Conservation (phyloP, 306 rosid species). For the Biancaea sappan region DNA sequence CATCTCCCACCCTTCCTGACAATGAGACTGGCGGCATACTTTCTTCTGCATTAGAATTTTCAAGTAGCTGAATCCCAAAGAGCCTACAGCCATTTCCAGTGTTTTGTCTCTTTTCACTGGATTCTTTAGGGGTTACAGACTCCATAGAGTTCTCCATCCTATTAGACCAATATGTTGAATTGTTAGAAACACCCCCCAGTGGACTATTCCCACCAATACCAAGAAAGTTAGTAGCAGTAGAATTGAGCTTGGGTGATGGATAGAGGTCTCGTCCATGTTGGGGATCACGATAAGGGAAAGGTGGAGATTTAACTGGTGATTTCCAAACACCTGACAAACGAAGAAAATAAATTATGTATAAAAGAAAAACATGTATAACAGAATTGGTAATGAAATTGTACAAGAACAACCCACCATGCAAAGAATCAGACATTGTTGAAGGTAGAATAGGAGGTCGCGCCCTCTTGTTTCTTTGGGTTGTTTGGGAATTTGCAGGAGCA, state of each 20-base stretch:
- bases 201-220: conserved; percentile 72
- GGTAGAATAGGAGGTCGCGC: conserved; percentile 76
- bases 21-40: conserved; percentile 48
- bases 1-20: conserved; percentile 58
- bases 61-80: conserved; percentile 86
- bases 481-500: conserved; percentile 68
- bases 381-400: not conserved
- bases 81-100: conserved; percentile 80
- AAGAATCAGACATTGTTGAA: conserved; percentile 61
- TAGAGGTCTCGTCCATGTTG: conserved; percentile 67
- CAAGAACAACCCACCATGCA: conserved; percentile 55
- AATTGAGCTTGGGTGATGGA: conserved; percentile 63
- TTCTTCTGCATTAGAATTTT: conserved; percentile 63
- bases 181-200: conserved; percentile 60
- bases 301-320: conserved; percentile 62
- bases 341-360: conserved; percentile 11
- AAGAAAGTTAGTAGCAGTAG: conserved; percentile 59
- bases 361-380: conserved; percentile 12
- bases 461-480: conserved; percentile 82
- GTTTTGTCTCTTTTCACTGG: conserved; percentile 67
- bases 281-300: conserved; percentile 64
- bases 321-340: conserved; percentile 73
- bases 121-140: conserved; percentile 54
- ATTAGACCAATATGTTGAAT: conserved; percentile 67
- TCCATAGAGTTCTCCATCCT: conserved; percentile 64